A percentile compares a stretch with the other conserved stretches of the same genome.
Evolutionary conservation across 164 flowering plant species (phyloP).

Genomic region (Cinnamomum chago): DNA sequence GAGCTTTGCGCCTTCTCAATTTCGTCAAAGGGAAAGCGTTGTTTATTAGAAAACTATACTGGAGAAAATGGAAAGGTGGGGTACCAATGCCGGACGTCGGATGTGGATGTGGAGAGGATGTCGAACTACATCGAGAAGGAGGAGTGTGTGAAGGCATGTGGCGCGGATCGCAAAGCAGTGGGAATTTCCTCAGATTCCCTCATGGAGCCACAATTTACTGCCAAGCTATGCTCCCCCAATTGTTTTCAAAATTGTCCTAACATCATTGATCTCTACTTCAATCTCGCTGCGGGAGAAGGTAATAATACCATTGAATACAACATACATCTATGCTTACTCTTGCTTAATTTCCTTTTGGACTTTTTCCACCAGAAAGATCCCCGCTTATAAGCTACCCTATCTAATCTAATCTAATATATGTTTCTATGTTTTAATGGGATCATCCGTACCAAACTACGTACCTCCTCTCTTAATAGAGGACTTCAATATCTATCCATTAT

Average conservation of each 20-base stretch:
- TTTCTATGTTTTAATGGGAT: too few species aligned
- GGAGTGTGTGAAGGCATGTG: constrained; percentile 57
- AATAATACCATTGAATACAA: neutral
- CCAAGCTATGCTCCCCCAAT: constrained; percentile 58
- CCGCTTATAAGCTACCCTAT: too few species aligned
- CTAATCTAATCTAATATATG: too few species aligned
- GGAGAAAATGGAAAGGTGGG: constrained; percentile 27
- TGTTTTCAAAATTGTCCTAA: constrained; percentile 72
- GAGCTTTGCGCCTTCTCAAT: constrained; percentile 55
- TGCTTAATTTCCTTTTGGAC: too few species aligned
- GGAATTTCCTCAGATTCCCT: constrained; percentile 76
- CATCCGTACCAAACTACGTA: too few species aligned
- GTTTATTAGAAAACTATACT: constrained; percentile 51
- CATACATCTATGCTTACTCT: too few species aligned
- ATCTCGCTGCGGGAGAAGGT: constrained; percentile 86
- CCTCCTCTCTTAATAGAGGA: too few species aligned
- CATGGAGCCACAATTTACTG: constrained; percentile 50
- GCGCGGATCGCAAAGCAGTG: constrained; percentile 54
- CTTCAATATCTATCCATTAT: too few species aligned
- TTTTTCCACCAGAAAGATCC: too few species aligned
- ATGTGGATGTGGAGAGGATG: constrained; percentile 55
- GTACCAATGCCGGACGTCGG: constrained; percentile 64
- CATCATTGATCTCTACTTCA: constrained; percentile 73
- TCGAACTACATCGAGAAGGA: constrained; percentile 55
- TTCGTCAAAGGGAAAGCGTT: constrained; percentile 64